Evolutionary conservation across 2,329 filamentous ascomycete species (phyloP).

Genomic region (Nemania sp.): DNA sequence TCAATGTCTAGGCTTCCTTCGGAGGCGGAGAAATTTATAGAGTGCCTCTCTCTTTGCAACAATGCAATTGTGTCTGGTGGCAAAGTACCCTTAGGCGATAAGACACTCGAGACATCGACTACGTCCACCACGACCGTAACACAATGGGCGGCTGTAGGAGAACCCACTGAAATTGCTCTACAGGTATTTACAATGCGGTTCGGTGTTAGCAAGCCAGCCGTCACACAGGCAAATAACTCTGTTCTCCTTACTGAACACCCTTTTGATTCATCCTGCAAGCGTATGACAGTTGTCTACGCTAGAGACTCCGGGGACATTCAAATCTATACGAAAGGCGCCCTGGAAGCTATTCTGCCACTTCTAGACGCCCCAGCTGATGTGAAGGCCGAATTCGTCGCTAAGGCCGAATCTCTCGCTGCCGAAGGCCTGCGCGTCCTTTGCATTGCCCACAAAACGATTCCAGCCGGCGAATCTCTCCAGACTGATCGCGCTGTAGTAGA

Average conservation of each 20-base stretch:
- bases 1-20: conserved; percentile 34
- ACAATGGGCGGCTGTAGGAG: conserved; percentile 63
- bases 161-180: conserved; percentile 74
- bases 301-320: conserved; percentile 42
- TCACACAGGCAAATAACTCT: conserved; percentile 45
- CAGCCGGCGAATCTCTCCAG: conserved; percentile 40
- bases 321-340: conserved; percentile 62
- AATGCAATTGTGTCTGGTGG: conserved; percentile 55
- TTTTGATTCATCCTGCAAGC: conserved; percentile 74
- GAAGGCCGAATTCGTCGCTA: conserved; percentile 51
- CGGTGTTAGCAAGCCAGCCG: conserved; percentile 50
- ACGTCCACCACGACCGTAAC: conserved; percentile 49
- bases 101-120: conserved; percentile 51
- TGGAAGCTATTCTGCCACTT: conserved; percentile 59
- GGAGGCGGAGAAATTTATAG: conserved; percentile 52
- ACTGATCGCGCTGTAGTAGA: conserved; percentile 59
- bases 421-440: conserved; percentile 71
- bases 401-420: conserved; percentile 59
- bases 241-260: conserved; percentile 66
- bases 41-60: conserved; percentile 65
- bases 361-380: conserved; percentile 51
- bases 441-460: conserved; percentile 58
- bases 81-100: conserved; percentile 42
- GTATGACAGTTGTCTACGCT: conserved; percentile 72
- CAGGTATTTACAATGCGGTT: conserved; percentile 75